Base-by-base conservation (phyloP, 768 basidiomycete species). In the Phaeotremella fagi region DNA sequence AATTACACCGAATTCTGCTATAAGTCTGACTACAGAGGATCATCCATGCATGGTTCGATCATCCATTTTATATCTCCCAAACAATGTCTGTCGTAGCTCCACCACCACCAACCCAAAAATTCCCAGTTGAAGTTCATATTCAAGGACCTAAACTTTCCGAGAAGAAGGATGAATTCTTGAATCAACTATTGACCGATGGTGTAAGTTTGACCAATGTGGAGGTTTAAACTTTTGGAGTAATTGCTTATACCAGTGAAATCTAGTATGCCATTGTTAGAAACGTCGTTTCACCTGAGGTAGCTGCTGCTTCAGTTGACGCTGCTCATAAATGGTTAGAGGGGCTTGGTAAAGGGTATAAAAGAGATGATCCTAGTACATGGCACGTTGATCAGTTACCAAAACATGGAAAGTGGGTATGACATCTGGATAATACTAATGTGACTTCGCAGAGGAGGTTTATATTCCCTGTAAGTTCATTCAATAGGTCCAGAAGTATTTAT, bases 281-380 rank as follows among this genome's bases (percentile, higher is more conserved):
- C 31, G 57, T 59, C 26, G 51, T 63, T 26, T 23, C 50, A 11
- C 12, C 28, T 2, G 50, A 56, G 36, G 41, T 56, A 35, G 61
- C 57, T 6, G 25, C 41, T 16, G 20, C 28, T 4, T 55, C 59
- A 24, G 57, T 48, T 22, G 48, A 57, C 24, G 50, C 49, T 16
- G 46, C 54, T 7, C 50, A 64, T 22, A 43, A 55, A 3, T 73
- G 69, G 66, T 46, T 70, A 43, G 69, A 68, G 47, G 41, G 51
- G 23, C 68, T 71, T 43, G 36, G 46, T 3, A 35, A 55, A 14
- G 68, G 65, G 16, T 72, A 60, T 61, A 70, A 72, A 55, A 53
- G 65, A n/a, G 60, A 67, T 42, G 63, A 67, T 45, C 60, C 55
- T 4, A 35, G 45, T 12, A 72, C 68, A 4, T 61, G 59, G 59